These are phyloP conservation scores for Zalaria sp. DNA, from an alignment of 2,329 filamentous ascomycete species.

Conservation along the genomic window DNA sequence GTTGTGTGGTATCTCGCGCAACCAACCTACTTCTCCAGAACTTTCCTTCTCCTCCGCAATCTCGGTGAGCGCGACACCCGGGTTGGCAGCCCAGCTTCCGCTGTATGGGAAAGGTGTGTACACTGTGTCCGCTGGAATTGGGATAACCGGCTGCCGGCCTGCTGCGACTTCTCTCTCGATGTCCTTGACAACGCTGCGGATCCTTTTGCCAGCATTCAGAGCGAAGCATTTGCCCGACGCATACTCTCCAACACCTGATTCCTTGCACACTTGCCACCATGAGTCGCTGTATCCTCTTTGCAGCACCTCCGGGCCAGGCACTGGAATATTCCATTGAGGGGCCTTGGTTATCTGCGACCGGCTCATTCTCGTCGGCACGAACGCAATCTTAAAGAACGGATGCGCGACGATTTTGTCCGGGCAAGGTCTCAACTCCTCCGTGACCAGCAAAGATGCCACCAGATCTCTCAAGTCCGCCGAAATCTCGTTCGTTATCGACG, in stretches of 20 bases:
- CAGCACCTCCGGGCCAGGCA: conserved; percentile 28
- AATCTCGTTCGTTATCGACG: conserved; percentile 53
- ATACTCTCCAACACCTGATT: conserved; percentile 35
- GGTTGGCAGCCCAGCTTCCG: conserved; percentile 21
- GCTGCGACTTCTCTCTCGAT: conserved; percentile 34
- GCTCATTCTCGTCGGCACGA: conserved; percentile 46
- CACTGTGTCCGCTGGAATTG: conserved; percentile 32
- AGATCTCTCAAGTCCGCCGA: conserved; percentile 65
- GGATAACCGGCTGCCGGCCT: conserved; percentile 33
- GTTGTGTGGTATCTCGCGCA: conserved; percentile 34
- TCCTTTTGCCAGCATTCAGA: conserved; percentile 30
- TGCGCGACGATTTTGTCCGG: conserved; percentile 70
- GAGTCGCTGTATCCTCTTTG: conserved; percentile 35
- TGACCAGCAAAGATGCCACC: conserved; percentile 60
- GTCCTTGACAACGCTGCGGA: conserved; percentile 35
- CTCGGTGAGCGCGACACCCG: conserved; percentile 20
- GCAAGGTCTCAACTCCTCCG: conserved; percentile 59
- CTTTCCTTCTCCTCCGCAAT: conserved; percentile 26
- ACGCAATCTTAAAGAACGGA: conserved; percentile 63
- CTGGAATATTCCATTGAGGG: conserved; percentile 32
- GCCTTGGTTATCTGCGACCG: conserved; percentile 28
- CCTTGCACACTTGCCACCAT: conserved; percentile 35
- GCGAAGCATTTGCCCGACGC: conserved; percentile 31
- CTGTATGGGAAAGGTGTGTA: conserved; percentile 31
- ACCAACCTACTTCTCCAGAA: conserved; percentile 22